phyloP scores from a whole-genome alignment of 371 early-diverging fungal species.

The Mucor irregularis region DNA sequence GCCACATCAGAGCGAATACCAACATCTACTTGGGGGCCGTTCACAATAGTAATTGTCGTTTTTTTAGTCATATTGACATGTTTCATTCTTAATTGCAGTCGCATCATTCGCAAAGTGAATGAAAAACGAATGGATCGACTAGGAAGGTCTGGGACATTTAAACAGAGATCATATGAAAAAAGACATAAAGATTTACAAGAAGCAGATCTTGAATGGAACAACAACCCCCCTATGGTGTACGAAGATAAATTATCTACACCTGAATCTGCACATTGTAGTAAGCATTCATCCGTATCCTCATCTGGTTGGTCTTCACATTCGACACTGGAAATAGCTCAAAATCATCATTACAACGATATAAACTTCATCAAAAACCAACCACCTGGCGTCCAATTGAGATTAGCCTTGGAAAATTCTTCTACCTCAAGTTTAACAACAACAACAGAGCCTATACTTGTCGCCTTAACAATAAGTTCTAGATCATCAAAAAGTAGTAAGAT shows the following conservation, averaged over 20 bases:
- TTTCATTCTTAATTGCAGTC: conserved; percentile 34
- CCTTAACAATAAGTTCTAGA: too few species aligned
- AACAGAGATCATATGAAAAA: conserved; percentile 13
- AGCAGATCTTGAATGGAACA: conserved; percentile 20
- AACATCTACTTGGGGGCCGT: conserved; percentile 31
- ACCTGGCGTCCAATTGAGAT: conserved; percentile 13
- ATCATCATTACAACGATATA: conserved; percentile 16
- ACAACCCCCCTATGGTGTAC: conserved; percentile 12
- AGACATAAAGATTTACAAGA: conserved; percentile 22
- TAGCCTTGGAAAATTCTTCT: conserved; percentile 16
- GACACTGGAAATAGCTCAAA: conserved; percentile 4
- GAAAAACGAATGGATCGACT: conserved; percentile 12
- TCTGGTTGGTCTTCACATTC: conserved; percentile 17
- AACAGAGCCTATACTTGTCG: too few species aligned
- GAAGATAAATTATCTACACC: conserved; percentile 8
- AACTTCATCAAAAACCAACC: conserved; percentile 18
- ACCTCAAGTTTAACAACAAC: neutral
- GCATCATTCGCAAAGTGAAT: conserved; percentile 25
- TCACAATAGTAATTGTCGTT: conserved; percentile 26
- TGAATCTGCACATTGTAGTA: conserved; percentile 10
- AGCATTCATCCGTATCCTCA: neutral
- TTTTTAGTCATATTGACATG: conserved; percentile 34
- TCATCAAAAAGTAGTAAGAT: too few species aligned
- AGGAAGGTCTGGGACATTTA: conserved; percentile 10
- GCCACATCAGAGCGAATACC: conserved; percentile 28